These are phyloP conservation scores for Amphicarpaea edgeworthii DNA, from an alignment of 306 rosid species.

Conservation along the genomic window DNA sequence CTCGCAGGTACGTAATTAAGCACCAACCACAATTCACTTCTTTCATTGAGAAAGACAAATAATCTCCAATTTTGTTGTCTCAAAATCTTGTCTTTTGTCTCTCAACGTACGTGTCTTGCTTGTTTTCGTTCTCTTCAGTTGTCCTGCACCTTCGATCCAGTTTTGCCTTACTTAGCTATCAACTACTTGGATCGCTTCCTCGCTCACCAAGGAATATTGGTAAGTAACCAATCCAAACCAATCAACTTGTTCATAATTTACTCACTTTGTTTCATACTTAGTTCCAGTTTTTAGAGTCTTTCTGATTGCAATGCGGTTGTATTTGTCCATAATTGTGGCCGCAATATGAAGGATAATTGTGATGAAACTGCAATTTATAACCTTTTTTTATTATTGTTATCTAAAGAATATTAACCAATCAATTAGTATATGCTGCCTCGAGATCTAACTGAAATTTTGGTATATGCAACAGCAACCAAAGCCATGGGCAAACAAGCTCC, in stretches of 20 bases:
- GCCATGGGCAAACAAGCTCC: constrained; percentile 83
- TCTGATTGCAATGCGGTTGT: neutral
- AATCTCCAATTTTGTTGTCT: neutral
- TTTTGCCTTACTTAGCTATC: constrained; percentile 75
- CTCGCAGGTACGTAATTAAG: constrained; percentile 78
- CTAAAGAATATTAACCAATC: neutral
- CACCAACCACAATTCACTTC: neutral
- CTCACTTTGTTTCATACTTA: neutral
- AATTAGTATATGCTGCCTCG: constrained; percentile 23
- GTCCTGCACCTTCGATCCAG: constrained; percentile 66
- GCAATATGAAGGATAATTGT: neutral
- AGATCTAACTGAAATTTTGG: constrained; percentile 51
- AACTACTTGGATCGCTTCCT: constrained; percentile 91
- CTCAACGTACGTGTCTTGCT: neutral
- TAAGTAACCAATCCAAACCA: constrained; percentile 39
- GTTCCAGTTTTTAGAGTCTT: neutral
- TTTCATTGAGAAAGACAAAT: neutral
- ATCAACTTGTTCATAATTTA: neutral
- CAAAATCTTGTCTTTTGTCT: neutral
- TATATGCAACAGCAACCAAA: constrained; percentile 68
- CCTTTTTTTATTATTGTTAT: neutral
- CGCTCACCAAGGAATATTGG: constrained; percentile 71
- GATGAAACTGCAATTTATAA: neutral
- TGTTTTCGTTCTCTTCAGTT: constrained; percentile 52
- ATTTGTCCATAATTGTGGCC: neutral